Base-by-base conservation (phyloP, 192 early-diverging fungal genomes). In the Haplosporangium gracile region DNA sequence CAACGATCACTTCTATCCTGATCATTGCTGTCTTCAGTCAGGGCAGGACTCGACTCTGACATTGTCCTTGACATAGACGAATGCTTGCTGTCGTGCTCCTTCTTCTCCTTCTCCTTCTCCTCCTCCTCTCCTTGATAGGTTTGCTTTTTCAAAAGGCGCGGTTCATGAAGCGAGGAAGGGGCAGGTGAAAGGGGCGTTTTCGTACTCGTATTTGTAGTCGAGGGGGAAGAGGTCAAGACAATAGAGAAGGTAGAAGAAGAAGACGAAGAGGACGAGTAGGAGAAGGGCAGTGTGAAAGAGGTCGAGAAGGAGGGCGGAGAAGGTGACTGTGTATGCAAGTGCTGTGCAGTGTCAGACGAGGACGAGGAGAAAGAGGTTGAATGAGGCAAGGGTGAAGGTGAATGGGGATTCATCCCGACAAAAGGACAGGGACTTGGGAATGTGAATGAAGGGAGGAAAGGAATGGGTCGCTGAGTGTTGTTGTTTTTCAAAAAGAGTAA, bases 351-450 rank as follows among this genome's bases (percentile, higher is more conserved):
- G 24, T 24, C n/a, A 24, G 22, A 10, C n/a, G 55, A 57, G n/a
- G 55, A 57, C 2, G 60, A 65, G 13, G 60, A n/a, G 29, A 65
- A 65, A 32, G 60, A 65, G 60, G 60, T 29, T 65, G 60, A 65
- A 65, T 65, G 60, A 2, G 55, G n/a, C 22, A 26, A 26, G 6
- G 55, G n/a, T n/a, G 11, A 32, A 65, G 60, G n/a, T 65, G 29
- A 65, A 32, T 32, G 60, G 60, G 32, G 26, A 65, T 65, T 65
- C 60, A 65, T 65, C 60, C 60, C 60, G 60, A 65, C 29, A 29
- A 65, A 26, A 65, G 60, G 29, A 57, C 55, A 57, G 55, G 51
- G 16, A 26, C 22, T 26, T 26, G 16, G 55, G 49, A 51, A 51
- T 26, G 55, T 26, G 55, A 32, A 65, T 65, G 60, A 34, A 51